A percentile compares a stretch with the other conserved stretches of the same genome.
Evolutionary conservation across 805 yeast genomes (phyloP).

Genomic region (Ogataea zsoltii): DNA sequence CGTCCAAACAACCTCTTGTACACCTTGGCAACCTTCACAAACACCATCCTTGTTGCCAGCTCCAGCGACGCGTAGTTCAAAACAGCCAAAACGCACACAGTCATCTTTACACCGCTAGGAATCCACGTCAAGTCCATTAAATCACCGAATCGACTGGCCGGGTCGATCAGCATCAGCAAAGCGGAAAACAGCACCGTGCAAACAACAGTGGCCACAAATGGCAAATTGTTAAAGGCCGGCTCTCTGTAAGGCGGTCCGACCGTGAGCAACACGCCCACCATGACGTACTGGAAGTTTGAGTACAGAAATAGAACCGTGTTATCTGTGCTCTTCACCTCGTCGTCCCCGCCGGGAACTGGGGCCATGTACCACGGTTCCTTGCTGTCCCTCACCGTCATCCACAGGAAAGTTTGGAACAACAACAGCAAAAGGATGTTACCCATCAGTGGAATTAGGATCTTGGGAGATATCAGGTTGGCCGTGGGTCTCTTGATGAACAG

Average conservation of each 20-base stretch:
- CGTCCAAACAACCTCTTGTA: conserved; percentile 39
- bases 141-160: conserved; percentile 56
- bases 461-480: conserved; percentile 88
- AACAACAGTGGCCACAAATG: conserved; percentile 66
- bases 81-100: conserved; percentile 47
- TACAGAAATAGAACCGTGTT: conserved; percentile 82
- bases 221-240: conserved; percentile 62
- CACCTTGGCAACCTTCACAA: conserved; percentile 39
- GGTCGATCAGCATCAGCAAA: conserved; percentile 53
- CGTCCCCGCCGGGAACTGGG: conserved; percentile 81
- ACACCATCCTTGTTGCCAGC: conserved; percentile 46
- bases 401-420: conserved; percentile 64
- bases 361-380: conserved; percentile 70
- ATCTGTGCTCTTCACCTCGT: conserved; percentile 83
- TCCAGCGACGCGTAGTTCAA: conserved; percentile 51
- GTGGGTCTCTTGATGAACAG: conserved; percentile 81
- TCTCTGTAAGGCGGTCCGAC: conserved; percentile 94
- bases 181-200: conserved; percentile 52
- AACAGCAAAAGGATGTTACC: conserved; percentile 69
- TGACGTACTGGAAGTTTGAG: conserved; percentile 86
- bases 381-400: conserved; percentile 54
- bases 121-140: conserved; percentile 76
- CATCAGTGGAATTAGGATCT: conserved; percentile 79
- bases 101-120: conserved; percentile 47
- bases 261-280: conserved; percentile 79